These are phyloP conservation scores for Lanzia echinophila DNA, from an alignment of 2,329 filamentous ascomycete species.

Conservation along the genomic window DNA sequence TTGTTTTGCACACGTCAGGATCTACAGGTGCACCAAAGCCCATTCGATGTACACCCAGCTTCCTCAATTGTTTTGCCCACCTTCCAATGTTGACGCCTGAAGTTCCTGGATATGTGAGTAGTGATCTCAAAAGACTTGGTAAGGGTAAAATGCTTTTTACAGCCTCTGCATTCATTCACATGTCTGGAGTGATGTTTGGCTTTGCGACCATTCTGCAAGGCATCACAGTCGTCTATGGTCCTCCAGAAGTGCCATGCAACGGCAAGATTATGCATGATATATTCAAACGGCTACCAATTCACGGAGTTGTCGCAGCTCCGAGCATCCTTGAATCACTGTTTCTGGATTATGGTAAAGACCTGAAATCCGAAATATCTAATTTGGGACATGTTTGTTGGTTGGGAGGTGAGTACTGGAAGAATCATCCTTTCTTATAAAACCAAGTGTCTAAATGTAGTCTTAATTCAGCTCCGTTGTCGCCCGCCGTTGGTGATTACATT, in stretches of 20 bases:
- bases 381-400: slow-evolving; percentile 19
- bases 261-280: slow-evolving; percentile 16
- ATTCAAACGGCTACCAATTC: slow-evolving; percentile 19
- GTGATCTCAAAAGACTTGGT: not conserved
- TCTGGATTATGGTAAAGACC: slow-evolving; percentile 11
- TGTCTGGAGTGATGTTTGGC: slow-evolving; percentile 11
- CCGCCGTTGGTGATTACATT: not conserved
- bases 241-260: slow-evolving; percentile 7
- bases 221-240: slow-evolving; percentile 9
- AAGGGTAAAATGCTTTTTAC: not conserved
- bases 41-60: slow-evolving; percentile 42
- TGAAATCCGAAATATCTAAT: slow-evolving; percentile 5
- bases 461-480: not conserved
- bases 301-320: slow-evolving; percentile 16
- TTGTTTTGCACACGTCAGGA: slow-evolving; percentile 34
- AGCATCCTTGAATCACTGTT: slow-evolving; percentile 15
- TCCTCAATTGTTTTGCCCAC: slow-evolving; percentile 32
- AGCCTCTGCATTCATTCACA: slow-evolving; percentile 16
- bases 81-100: not conserved
- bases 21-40: slow-evolving; percentile 55
- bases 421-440: not conserved
- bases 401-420: slow-evolving; percentile 12
- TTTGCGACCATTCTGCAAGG: slow-evolving; percentile 1
- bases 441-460: not conserved
- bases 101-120: not conserved